These are phyloP conservation scores for Penicillium ucsense DNA, from an alignment of 495 filamentous ascomycete genomes.

Conservation along the genomic window DNA sequence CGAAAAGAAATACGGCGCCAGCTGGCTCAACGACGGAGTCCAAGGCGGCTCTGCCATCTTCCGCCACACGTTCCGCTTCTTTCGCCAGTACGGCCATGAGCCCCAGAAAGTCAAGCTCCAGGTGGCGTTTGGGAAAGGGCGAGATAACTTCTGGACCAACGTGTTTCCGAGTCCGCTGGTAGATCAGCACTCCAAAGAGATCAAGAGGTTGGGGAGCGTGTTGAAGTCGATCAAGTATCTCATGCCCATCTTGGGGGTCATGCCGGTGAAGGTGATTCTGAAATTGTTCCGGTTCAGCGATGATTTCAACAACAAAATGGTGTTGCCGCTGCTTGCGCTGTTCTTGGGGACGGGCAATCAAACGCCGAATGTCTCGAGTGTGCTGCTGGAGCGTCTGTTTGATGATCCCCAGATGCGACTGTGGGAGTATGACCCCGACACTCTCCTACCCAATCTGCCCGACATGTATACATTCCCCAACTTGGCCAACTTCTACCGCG, in stretches of 20 bases:
- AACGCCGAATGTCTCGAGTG: conserved; percentile 64
- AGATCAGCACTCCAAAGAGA: conserved; percentile 50
- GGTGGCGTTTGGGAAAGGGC: conserved; percentile 70
- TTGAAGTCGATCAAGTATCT: conserved; percentile 60
- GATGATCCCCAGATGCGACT: conserved; percentile 64
- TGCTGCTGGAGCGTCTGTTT: conserved; percentile 67
- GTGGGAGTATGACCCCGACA: conserved; percentile 66
- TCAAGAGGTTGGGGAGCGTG: conserved; percentile 54
- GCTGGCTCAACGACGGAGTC: conserved; percentile 79
- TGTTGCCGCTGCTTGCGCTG: conserved; percentile 63
- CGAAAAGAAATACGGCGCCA: conserved; percentile 53
- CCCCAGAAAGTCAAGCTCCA: conserved; percentile 66
- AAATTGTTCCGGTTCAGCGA: conserved; percentile 61
- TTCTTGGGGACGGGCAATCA: conserved; percentile 76
- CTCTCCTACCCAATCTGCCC: conserved; percentile 59
- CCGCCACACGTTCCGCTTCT: conserved; percentile 74
- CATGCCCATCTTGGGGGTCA: conserved; percentile 59
- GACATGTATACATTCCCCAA: conserved; percentile 77
- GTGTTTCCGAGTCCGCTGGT: conserved; percentile 64
- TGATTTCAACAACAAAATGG: conserved; percentile 67
- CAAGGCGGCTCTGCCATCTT: conserved; percentile 74
- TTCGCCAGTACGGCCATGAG: conserved; percentile 55
- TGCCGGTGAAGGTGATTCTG: conserved; percentile 64
- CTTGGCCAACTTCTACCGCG: conserved; percentile 57
- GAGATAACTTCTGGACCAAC: conserved; percentile 70